Base-by-base conservation (phyloP, 2,329 filamentous ascomycete genomes). In the Penicillium sp. region DNA sequence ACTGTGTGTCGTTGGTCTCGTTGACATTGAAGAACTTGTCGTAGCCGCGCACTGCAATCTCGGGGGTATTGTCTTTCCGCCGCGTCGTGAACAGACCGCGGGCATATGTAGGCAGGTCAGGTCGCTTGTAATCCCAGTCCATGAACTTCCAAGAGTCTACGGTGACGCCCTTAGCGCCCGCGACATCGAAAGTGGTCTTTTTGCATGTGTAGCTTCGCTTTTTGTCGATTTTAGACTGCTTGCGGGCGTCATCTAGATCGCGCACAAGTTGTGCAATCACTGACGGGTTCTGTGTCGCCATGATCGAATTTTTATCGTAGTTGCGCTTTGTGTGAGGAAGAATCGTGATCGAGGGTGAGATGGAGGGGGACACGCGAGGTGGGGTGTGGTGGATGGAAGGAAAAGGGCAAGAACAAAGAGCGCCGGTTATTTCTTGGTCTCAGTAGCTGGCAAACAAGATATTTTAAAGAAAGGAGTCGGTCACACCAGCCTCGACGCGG, bases 1-100 rank as follows among this genome's bases (percentile, higher is more conserved):
- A 99, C 70, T 89, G 85, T 3, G 95, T 99, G 67, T 90, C 87
- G 51, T 81, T 78, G 8, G 96, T 90, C 79, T 99, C 95, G 55
- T 87, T 86, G 44, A 92, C 85, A 71, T 99, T 99, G 86, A 99
- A 99, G 82, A 99, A 99, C 79, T 99, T 99, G 83, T 99, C 94
- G 79, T 99, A 99, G 56, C 95, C 95, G 70, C 95, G 86, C 53
- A 92, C 88, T 1, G 86, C 91, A 69, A 99, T 97, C 77, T 97
- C 92, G 13, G 86, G 81, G 9, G 86, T 82, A 9, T 88, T 88
- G 28, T 86, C 82, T 54, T 84, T 81, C 65, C 86, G 89, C 66
- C 80, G 86, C 45, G 90, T 90, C n/a, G 93, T 99, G 79, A 99
- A 99, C 1, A 99, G 85, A 7, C 95, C 95, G 58, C 95, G 89